These are phyloP conservation scores for Aspergillus bertholletiae DNA, from an alignment of 495 filamentous ascomycete genomes.

Conservation along the genomic window DNA sequence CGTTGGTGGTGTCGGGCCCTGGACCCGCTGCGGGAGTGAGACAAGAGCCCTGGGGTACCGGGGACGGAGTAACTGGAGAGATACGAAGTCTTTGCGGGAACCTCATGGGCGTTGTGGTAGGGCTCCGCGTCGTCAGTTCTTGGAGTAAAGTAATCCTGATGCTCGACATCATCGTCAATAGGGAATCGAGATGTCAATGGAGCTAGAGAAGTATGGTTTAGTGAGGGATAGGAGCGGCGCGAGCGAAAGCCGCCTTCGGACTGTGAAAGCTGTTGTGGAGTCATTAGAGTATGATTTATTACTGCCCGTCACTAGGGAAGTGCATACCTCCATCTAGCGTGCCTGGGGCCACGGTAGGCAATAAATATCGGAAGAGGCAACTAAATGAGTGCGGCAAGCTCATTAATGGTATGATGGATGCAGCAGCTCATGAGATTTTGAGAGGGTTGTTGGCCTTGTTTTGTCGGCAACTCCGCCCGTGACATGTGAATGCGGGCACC, in stretches of 20 bases:
- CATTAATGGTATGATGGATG: not conserved
- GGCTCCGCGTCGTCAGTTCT: conserved; percentile 5
- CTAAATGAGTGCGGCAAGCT: not conserved
- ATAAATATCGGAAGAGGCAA: not conserved
- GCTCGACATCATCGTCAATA: conserved; percentile 47
- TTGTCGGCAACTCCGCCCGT: conserved; percentile 1
- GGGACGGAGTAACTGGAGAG: conserved; percentile 44
- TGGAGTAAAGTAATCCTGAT: conserved; percentile 33
- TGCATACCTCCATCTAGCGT: conserved; percentile 2
- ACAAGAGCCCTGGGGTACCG: conserved; percentile 44
- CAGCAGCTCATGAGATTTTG: not conserved
- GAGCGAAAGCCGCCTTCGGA: conserved; percentile 31
- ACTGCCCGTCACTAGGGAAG: not conserved
- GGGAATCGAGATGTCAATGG: conserved; percentile 66
- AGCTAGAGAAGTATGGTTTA: conserved; percentile 53
- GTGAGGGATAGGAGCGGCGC: conserved; percentile 44
- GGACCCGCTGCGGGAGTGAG: conserved; percentile 40
- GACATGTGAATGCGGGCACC: conserved; percentile 9
- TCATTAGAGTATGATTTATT: not conserved
- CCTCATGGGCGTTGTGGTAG: conserved; percentile 7
- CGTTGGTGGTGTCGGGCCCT: conserved; percentile 34
- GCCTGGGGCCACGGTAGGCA: not conserved
- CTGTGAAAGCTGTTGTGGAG: conserved; percentile 13
- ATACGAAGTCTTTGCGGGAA: conserved; percentile 31
- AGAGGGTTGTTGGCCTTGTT: not conserved